Evolutionary conservation across 164 flowering plant genomes (phyloP).

Genomic region (Vitis rupestris): DNA sequence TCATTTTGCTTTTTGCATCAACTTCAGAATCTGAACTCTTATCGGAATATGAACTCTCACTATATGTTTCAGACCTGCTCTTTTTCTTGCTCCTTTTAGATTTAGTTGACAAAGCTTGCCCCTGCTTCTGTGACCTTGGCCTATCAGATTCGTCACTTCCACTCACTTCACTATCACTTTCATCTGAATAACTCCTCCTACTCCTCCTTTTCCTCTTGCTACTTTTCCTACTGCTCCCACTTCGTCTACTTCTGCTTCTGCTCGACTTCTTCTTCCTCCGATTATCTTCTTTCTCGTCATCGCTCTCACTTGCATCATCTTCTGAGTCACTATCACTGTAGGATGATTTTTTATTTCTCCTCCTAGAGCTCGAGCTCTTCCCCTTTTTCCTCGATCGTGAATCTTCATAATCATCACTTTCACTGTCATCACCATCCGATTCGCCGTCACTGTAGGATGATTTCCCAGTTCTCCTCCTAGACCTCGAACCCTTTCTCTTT

Average conservation of each 20-base stretch:
- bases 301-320: constrained; percentile 8
- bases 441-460: constrained; percentile 23
- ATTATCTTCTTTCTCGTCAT: constrained; percentile 31
- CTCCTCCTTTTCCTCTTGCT: constrained; percentile 29
- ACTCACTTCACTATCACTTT: constrained; percentile 32
- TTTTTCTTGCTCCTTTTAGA: constrained; percentile 35
- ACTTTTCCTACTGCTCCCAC: constrained; percentile 27
- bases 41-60: constrained; percentile 22
- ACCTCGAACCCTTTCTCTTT: constrained; percentile 37
- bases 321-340: background rate
- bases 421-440: constrained; percentile 32
- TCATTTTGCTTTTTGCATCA: constrained; percentile 4
- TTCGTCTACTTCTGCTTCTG: constrained; percentile 15
- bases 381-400: constrained; percentile 5
- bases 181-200: constrained; percentile 38
- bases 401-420: constrained; percentile 7
- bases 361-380: constrained; percentile 1
- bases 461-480: constrained; percentile 34
- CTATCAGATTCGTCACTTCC: constrained; percentile 31
- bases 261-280: constrained; percentile 26
- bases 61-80: constrained; percentile 27
- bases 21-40: constrained; percentile 13
- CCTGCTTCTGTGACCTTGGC: constrained; percentile 22
- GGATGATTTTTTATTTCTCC: background rate
- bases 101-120: constrained; percentile 18